Percentiles rank a stretch among this genome's conserved stretches.
These are phyloP conservation scores for Citrus trifoliata DNA, from an alignment of 345 rosid species.

Conservation along the genomic window DNA sequence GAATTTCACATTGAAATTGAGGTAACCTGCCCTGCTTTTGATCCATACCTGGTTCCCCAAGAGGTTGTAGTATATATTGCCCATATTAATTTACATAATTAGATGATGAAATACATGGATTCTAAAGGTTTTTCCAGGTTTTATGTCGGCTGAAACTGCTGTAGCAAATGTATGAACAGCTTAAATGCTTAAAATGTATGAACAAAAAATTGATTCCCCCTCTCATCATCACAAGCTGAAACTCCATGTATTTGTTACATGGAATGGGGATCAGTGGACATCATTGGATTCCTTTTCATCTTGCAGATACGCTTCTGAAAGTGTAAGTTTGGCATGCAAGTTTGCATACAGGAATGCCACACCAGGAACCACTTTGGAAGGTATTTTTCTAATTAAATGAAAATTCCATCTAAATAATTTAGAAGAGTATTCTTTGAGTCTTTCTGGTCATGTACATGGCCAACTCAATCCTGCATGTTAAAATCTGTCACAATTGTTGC, in stretches of 20 bases:
- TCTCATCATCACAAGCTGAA: conserved; percentile 1
- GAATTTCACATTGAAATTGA: not conserved
- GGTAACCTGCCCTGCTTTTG: not conserved
- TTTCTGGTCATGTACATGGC: not conserved
- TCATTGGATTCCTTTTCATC: conserved; percentile 5
- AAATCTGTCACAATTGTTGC: conserved; percentile 2
- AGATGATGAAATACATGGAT: not conserved
- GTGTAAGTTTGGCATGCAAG: conserved; percentile 79
- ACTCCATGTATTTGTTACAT: not conserved
- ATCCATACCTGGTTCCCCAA: not conserved
- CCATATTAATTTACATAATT: not conserved
- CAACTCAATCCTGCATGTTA: conserved; percentile 5
- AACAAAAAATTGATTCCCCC: not conserved
- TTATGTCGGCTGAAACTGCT: not conserved
- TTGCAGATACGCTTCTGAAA: conserved; percentile 85
- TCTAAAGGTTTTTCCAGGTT: not conserved
- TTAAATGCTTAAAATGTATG: not conserved
- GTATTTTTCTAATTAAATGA: conserved; percentile 30
- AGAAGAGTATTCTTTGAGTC: too few relatives aligned
- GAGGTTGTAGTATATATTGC: not conserved
- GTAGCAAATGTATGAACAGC: not conserved
- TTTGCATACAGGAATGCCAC: conserved; percentile 79
- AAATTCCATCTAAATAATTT: not conserved
- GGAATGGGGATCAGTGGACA: not conserved
- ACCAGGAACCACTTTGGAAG: conserved; percentile 80